Conservation (phyloP, 441 rosid species). For the Eruca vesicaria region DNA sequence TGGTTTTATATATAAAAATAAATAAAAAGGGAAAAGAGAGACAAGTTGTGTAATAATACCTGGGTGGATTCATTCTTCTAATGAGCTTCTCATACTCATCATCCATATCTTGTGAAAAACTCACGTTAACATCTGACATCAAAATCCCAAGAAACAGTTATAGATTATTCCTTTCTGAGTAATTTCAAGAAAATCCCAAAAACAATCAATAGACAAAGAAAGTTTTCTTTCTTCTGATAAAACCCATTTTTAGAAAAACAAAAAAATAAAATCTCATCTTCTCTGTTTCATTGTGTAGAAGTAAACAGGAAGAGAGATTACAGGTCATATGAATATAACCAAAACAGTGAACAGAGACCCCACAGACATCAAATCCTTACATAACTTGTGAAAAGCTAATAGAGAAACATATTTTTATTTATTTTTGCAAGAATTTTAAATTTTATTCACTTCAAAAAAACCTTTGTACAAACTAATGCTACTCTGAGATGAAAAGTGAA, state of each 20-base stretch:
- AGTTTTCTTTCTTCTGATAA: neutral
- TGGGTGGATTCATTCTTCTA: constrained; percentile 85
- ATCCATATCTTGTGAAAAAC: constrained; percentile 64
- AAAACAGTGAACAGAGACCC: neutral
- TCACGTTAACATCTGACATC: constrained; percentile 51
- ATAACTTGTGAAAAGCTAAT: constrained; percentile 17
- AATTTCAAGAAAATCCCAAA: neutral
- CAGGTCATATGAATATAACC: neutral
- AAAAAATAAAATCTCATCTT: neutral
- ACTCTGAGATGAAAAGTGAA: too few relatives aligned
- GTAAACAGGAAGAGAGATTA: too few relatives aligned
- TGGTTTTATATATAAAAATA: neutral
- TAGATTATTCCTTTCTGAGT: constrained; percentile 18
- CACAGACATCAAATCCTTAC: constrained; percentile 29
- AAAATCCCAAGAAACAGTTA: constrained; percentile 21
- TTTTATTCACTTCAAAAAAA: too few relatives aligned
- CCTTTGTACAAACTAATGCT: too few relatives aligned
- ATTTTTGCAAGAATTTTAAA: too few relatives aligned
- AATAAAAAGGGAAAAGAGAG: constrained; percentile 5
- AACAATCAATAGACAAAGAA: neutral
- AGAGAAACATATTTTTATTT: too few relatives aligned
- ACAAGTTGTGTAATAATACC: constrained; percentile 39
- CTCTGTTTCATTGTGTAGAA: too few relatives aligned
- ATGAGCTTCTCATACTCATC: constrained; percentile 81
- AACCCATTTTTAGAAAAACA: neutral